These are phyloP conservation scores for Wallacemonas collosoma DNA, from an alignment of 208 protist species.

Conservation along the genomic window DNA sequence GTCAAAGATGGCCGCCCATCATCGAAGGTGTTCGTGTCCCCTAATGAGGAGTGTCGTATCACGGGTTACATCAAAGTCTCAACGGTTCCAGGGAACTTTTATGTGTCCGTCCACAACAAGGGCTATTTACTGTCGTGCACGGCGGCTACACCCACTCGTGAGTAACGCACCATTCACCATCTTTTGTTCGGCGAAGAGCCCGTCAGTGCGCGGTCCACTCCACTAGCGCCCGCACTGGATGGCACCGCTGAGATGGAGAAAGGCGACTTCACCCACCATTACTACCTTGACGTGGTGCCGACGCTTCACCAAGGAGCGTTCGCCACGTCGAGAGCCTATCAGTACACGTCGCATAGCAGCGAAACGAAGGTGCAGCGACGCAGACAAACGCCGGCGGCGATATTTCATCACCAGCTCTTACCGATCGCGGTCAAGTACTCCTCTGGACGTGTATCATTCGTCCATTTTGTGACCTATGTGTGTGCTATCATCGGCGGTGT, in stretches of 20 bases:
- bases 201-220: not conserved
- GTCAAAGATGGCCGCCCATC: constrained; percentile 22
- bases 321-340: constrained; percentile 34
- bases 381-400: constrained; percentile 51
- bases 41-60: constrained; percentile 42
- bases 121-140: constrained; percentile 10
- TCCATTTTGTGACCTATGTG: constrained; percentile 92
- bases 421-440: constrained; percentile 88
- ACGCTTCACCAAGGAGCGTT: constrained; percentile 44
- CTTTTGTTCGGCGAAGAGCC: constrained; percentile 34
- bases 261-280: constrained; percentile 25
- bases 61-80: constrained; percentile 39
- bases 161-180: constrained; percentile 43
- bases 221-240: constrained; percentile 31
- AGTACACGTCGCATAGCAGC: constrained; percentile 40
- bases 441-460: constrained; percentile 64
- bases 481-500: constrained; percentile 95
- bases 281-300: constrained; percentile 57
- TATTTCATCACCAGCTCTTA: constrained; percentile 92
- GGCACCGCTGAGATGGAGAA: constrained; percentile 19
- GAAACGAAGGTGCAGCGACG: not conserved
- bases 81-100: constrained; percentile 63
- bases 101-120: constrained; percentile 50
- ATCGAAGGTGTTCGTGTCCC: constrained; percentile 17
- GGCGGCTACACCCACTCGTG: not conserved